Evolutionary conservation across 2,329 filamentous ascomycete species (phyloP).

Genomic region (Lachnellula willkommii): DNA sequence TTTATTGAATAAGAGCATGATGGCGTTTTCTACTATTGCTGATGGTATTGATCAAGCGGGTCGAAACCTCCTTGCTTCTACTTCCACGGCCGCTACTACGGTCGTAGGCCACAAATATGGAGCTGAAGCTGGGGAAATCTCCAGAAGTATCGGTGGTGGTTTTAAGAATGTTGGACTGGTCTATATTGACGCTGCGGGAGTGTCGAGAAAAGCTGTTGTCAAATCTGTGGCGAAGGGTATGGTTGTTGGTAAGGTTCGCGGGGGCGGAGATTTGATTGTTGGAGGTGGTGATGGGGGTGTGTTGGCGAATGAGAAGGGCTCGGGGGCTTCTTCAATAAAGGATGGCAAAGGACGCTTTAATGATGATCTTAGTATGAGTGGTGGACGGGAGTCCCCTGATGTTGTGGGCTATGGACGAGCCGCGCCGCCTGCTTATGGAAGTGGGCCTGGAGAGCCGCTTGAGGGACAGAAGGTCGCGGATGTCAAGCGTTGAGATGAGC

Average conservation of each 20-base stretch:
- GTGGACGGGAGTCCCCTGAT: conserved; percentile 23
- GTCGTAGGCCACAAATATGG: conserved; percentile 91
- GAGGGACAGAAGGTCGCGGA: conserved; percentile 20
- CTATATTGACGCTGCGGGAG: conserved; percentile 93
- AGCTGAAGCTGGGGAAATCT: conserved; percentile 73
- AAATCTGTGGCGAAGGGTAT: conserved; percentile 97
- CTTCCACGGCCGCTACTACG: conserved; percentile 72
- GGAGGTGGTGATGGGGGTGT: conserved; percentile 46
- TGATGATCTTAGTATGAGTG: conserved; percentile 22
- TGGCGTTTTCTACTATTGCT: conserved; percentile 90
- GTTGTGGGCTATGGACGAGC: conserved; percentile 23
- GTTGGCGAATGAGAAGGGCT: conserved; percentile 2
- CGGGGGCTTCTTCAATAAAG: not conserved
- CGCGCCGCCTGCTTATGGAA: conserved; percentile 19
- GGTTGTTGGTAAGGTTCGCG: conserved; percentile 75
- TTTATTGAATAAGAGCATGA: conserved; percentile 89
- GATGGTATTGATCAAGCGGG: conserved; percentile 90
- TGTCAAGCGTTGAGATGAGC: conserved; percentile 9
- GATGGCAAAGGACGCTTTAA: conserved; percentile 23
- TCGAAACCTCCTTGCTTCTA: conserved; percentile 67
- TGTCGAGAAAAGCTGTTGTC: conserved; percentile 81
- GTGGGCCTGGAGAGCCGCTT: conserved; percentile 21
- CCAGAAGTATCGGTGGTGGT: conserved; percentile 70
- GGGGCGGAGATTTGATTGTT: conserved; percentile 68
- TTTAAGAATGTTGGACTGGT: conserved; percentile 96